Evolutionary conservation across 495 filamentous ascomycete species (phyloP).

Genomic region (Lasiosphaeria hispida): DNA sequence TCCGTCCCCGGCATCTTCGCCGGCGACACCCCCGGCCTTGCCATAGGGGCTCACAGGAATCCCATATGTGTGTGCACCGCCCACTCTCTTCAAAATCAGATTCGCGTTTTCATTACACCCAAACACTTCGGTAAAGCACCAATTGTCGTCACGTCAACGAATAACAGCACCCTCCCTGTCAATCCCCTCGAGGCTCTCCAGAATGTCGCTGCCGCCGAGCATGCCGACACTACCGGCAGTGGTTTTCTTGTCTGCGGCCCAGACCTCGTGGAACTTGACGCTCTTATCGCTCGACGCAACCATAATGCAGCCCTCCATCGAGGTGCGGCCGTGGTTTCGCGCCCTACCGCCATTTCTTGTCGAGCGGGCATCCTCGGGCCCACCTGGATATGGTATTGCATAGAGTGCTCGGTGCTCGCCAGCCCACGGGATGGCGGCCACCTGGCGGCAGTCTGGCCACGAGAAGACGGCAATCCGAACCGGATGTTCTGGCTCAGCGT

Average conservation of each 20-base stretch:
- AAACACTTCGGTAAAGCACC: too few relatives aligned
- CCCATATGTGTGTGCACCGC: too few relatives aligned
- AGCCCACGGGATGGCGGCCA: constrained; percentile 86
- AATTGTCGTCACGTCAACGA: constrained; percentile 33
- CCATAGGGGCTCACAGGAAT: too few relatives aligned
- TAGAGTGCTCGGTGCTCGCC: constrained; percentile 77
- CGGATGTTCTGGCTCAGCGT: constrained; percentile 89
- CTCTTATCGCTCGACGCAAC: constrained; percentile 91
- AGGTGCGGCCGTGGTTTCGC: constrained; percentile 48
- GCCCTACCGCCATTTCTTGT: not conserved
- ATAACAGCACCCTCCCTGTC: constrained; percentile 69
- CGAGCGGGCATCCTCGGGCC: constrained; percentile 38
- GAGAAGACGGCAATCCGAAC: constrained; percentile 91
- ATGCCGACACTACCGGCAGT: constrained; percentile 59
- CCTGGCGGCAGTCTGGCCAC: constrained; percentile 89
- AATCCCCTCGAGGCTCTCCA: constrained; percentile 81
- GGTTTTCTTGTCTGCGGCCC: constrained; percentile 63
- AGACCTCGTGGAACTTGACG: constrained; percentile 96
- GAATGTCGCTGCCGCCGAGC: constrained; percentile 81
- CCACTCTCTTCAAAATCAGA: too few relatives aligned
- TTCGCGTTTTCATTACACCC: too few relatives aligned
- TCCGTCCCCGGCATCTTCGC: too few relatives aligned
- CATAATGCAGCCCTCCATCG: constrained; percentile 88
- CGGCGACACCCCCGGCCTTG: too few relatives aligned
- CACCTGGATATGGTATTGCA: constrained; percentile 66